Conservation (phyloP, 768 basidiomycete species). For the Calocybe cyanea region DNA sequence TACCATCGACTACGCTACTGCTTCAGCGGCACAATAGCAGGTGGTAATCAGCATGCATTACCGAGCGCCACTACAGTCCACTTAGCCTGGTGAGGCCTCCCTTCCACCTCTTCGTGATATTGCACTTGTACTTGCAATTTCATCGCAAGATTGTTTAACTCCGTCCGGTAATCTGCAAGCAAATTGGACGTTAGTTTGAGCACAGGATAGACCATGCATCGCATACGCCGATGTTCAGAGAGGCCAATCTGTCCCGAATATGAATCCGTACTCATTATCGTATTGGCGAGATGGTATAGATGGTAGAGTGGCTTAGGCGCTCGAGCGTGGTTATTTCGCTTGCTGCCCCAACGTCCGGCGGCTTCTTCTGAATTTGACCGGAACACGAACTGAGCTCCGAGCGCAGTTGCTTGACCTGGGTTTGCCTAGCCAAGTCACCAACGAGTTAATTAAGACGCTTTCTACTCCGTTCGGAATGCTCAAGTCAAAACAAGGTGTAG, state of each 20-base stretch:
- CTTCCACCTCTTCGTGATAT: not conserved
- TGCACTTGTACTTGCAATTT: not conserved
- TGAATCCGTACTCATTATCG: not conserved
- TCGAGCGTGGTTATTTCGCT: too few species aligned
- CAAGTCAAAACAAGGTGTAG: too few species aligned
- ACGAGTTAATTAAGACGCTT: too few species aligned
- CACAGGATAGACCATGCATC: not conserved
- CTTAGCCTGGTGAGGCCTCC: not conserved
- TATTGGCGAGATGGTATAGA: not conserved
- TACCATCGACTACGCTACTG: slow-evolving; percentile 1
- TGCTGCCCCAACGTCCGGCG: not conserved
- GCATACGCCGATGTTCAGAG: not conserved
- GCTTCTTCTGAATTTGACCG: not conserved
- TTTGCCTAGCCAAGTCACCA: too few species aligned
- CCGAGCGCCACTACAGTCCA: slow-evolving; percentile 9
- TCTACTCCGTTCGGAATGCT: too few species aligned
- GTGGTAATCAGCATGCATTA: not conserved
- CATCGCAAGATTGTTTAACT: slow-evolving; percentile 7
- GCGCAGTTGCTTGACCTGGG: too few species aligned
- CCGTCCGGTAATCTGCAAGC: slow-evolving; percentile 8
- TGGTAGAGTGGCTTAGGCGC: not conserved
- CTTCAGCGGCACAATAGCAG: not conserved
- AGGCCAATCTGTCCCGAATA: not conserved
- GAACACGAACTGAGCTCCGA: not conserved
- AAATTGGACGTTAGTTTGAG: not conserved